phyloP scores from a whole-genome alignment of 768 basidiomycete species.

The Termitomyces sp. region DNA sequence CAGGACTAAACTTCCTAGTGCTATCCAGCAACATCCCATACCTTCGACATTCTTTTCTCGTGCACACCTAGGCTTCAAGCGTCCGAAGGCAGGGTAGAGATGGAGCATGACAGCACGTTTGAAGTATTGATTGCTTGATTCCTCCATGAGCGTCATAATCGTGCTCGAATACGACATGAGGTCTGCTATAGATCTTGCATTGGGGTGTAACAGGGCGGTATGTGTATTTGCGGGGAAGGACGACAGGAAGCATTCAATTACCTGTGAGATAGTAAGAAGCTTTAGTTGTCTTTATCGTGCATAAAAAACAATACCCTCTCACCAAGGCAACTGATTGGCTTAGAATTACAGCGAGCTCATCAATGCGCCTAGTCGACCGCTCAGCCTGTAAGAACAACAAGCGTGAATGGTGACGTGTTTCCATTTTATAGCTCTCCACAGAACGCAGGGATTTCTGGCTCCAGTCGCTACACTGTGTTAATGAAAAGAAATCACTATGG shows the following conservation, averaged over 20 bases:
- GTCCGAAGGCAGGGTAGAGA: slow-evolving; percentile 22
- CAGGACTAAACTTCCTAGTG: slow-evolving; percentile 53
- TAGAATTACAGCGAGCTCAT: slow-evolving; percentile 36
- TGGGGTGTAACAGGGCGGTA: slow-evolving; percentile 12
- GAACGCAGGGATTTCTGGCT: slow-evolving; percentile 32
- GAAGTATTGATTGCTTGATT: slow-evolving; percentile 29
- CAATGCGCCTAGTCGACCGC: slow-evolving; percentile 29
- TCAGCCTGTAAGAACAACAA: slow-evolving; percentile 36
- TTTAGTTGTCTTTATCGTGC: neutral
- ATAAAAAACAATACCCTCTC: slow-evolving; percentile 11
- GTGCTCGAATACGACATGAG: slow-evolving; percentile 16
- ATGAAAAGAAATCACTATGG: slow-evolving; percentile 1
- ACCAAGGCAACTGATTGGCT: slow-evolving; percentile 39
- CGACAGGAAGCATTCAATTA: slow-evolving; percentile 38
- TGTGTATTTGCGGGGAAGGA: slow-evolving; percentile 28
- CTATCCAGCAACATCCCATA: slow-evolving; percentile 49
- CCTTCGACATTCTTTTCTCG: slow-evolving; percentile 12
- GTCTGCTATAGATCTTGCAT: slow-evolving; percentile 11
- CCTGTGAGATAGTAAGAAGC: slow-evolving; percentile 21
- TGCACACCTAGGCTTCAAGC: slow-evolving; percentile 4
- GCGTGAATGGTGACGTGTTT: slow-evolving; percentile 32
- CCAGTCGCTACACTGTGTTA: slow-evolving; percentile 32
- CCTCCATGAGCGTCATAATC: slow-evolving; percentile 26
- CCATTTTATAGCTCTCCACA: slow-evolving; percentile 31
- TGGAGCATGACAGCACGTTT: slow-evolving; percentile 25